Evolutionary conservation across 169 alveolate genomes (phyloP).

Genomic region (Plasmodium coatneyi): DNA sequence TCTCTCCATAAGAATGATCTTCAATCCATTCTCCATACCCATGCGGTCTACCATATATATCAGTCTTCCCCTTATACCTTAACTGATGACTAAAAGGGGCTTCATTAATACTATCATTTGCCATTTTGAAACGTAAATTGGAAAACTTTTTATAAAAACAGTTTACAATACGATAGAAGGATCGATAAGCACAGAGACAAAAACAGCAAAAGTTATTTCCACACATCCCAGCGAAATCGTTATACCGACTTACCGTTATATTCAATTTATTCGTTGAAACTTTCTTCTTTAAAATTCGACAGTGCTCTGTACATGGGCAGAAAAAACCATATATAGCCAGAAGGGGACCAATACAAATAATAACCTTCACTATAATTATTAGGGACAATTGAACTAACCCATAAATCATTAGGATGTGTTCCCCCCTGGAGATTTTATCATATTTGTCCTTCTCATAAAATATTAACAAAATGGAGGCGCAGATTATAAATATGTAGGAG

Average conservation of each 20-base stretch:
- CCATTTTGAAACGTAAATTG: slow-evolving; percentile 40
- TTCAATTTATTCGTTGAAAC: slow-evolving; percentile 71
- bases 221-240: slow-evolving; percentile 84
- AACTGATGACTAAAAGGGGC: slow-evolving; percentile 88
- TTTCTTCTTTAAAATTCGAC: slow-evolving; percentile 78
- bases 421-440: slow-evolving; percentile 72
- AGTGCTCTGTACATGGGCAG: slow-evolving; percentile 86
- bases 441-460: slow-evolving; percentile 74
- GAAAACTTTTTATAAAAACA: slow-evolving; percentile 60
- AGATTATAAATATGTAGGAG: slow-evolving; percentile 82
- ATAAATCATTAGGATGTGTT: slow-evolving; percentile 72
- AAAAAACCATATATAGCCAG: slow-evolving; percentile 85
- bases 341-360: slow-evolving; percentile 79
- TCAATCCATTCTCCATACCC: slow-evolving; percentile 93
- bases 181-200: slow-evolving; percentile 81
- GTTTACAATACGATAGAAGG: slow-evolving; percentile 77
- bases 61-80: slow-evolving; percentile 89
- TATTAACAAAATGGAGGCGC: slow-evolving; percentile 77
- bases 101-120: slow-evolving; percentile 37
- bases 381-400: slow-evolving; percentile 79
- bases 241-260: slow-evolving; percentile 82
- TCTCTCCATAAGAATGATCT: slow-evolving; percentile 89
- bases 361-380: slow-evolving; percentile 75
- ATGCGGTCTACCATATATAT: slow-evolving; percentile 89
- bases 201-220: slow-evolving; percentile 82